phyloP scores from a whole-genome alignment of 2,329 filamentous ascomycete genomes.

The Fusarium secorum region DNA sequence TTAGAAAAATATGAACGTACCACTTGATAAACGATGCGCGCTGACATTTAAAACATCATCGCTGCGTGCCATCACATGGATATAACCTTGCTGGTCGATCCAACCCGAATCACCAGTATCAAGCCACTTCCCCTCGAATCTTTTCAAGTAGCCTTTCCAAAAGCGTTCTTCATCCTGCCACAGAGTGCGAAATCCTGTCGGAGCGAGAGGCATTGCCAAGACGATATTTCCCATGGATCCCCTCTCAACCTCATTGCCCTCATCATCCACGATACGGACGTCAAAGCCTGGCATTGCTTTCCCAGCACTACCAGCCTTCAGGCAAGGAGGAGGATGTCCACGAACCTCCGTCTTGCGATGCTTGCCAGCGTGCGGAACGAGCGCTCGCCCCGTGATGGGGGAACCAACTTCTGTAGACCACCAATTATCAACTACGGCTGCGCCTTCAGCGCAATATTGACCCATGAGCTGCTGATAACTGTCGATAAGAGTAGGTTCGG shows the following conservation, averaged over 20 bases:
- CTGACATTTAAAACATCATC: conserved; percentile 98
- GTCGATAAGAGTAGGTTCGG: conserved; percentile 83
- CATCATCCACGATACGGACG: conserved; percentile 82
- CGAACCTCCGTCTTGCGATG: conserved; percentile 56
- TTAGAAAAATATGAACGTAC: conserved; percentile 54
- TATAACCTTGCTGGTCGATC: conserved; percentile 77
- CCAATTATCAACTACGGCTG: conserved; percentile 67
- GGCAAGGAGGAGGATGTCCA: conserved; percentile 55
- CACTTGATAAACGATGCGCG: conserved; percentile 87
- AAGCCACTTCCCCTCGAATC: conserved; percentile 83
- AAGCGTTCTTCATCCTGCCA: conserved; percentile 89
- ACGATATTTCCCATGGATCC: conserved; percentile 93
- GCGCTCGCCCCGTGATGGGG: conserved; percentile 64
- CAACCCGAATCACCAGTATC: conserved; percentile 92
- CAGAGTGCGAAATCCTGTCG: conserved; percentile 84
- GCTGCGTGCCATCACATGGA: conserved; percentile 69
- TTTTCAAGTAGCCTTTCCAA: conserved; percentile 82
- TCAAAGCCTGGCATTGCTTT: conserved; percentile 94
- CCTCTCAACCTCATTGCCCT: conserved; percentile 72
- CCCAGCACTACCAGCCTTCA: conserved; percentile 87
- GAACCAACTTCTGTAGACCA: conserved; percentile 68
- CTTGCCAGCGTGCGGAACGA: conserved; percentile 65
- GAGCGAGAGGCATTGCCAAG: conserved; percentile 80
- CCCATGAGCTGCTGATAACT: conserved; percentile 80
- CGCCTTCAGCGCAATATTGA: conserved; percentile 68